Evolutionary conservation across 805 yeast genomes (phyloP), one percentile per base, ranked within the genome.

Genomic region (Tetrapisispora fleetii): DNA sequence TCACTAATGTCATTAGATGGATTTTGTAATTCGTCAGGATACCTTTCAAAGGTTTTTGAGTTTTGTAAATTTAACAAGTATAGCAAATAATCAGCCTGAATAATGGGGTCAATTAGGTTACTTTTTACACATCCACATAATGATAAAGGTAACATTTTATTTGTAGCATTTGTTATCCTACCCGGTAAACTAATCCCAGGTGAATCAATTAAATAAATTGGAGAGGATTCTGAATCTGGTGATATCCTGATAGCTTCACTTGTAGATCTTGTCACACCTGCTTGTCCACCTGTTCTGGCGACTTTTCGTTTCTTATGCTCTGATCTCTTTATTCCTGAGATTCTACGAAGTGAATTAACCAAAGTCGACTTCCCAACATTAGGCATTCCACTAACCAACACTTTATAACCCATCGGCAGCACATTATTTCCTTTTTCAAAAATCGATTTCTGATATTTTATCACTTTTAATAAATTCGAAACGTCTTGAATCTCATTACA

Each of bases 311-410:
- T 61, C 18, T 58, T 61, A 44, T 59, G 49, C 10, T 38, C 50
- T 3, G 39, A 45, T 28, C 50, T 49, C 33, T 55, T 58, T 7
- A 59, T 50, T 1, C 64, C 59, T 44, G 60, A 65, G 2, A 75
- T 72, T 8, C 67, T 68, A 50, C 96, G 67, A 45, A 90, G 67
- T 0, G 83, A 72, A 59, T 93, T 93, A 27, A 90, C 83, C 43
- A 93, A 63, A 0, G 96, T 84, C 13, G 95, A 85, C 65, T 93
- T 93, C 0, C 99, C 99, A n/a, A 89, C 95, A 62, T 93, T 93
- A 1, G 99, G 99, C 93, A 93, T 85, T 0, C 99, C 99, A 7
- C 83, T 81, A 41, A 91, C 78, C 71, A 90, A 71, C 49, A 85
- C 65, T 21, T 89, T 67, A 43, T 85, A 69, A 0, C 98, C 98